phyloP scores from a whole-genome alignment of 2,329 filamentous ascomycete species.

The Colletotrichum theobromicola region DNA sequence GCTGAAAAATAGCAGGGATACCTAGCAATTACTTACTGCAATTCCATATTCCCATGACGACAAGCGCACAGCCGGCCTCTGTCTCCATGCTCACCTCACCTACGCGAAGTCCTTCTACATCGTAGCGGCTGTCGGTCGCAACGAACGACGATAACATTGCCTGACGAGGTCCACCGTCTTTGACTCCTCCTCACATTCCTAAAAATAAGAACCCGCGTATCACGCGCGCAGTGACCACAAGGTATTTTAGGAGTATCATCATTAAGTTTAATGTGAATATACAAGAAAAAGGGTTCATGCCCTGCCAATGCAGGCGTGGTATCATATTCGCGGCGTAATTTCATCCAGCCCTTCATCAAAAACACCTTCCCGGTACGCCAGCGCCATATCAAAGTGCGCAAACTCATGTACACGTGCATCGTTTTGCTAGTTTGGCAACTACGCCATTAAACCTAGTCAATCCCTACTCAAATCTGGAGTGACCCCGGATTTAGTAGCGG shows the following conservation, averaged over 20 bases:
- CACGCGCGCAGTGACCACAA: accelerated
- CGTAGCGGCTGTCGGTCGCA: too few species aligned
- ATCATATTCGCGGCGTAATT: background rate
- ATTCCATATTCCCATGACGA: accelerated
- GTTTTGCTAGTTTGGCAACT: background rate
- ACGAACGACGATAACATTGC: too few species aligned
- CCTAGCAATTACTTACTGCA: accelerated
- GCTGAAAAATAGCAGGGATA: background rate
- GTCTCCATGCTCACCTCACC: too few species aligned
- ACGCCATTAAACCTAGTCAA: too few species aligned
- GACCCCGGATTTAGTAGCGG: conserved; percentile 6
- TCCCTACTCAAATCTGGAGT: background rate
- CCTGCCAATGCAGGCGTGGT: conserved; percentile 11
- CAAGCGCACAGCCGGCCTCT: accelerated
- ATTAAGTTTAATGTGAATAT: background rate
- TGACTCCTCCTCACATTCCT: too few species aligned
- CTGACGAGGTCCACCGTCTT: too few species aligned
- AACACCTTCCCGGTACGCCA: background rate
- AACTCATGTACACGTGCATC: background rate
- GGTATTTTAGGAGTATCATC: background rate
- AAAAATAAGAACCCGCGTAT: too few species aligned
- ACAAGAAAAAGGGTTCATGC: background rate
- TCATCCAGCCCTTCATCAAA: background rate
- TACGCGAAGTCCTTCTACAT: too few species aligned
- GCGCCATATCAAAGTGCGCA: background rate